A percentile compares a stretch with the other conserved stretches of the same genome.
phyloP scores from a whole-genome alignment of 202 grass and related monocot genomes.

The Cymbopogon flexuosus region DNA sequence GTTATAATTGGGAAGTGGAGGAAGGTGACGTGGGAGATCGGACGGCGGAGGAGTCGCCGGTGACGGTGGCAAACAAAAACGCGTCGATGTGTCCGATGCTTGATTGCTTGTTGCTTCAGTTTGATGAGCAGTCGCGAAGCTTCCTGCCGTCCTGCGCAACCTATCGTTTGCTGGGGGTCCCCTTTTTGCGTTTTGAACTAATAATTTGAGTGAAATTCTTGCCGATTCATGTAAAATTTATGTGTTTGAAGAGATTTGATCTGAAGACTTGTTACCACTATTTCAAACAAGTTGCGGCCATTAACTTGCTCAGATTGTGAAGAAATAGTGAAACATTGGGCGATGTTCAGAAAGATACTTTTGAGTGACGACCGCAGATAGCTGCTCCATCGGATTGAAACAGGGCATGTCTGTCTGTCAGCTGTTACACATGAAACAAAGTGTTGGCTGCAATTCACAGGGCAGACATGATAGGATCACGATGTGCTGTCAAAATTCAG shows the following conservation, averaged over 20 bases:
- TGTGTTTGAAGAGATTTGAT: too few species aligned
- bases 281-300: neutral
- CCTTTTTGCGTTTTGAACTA: too few species aligned
- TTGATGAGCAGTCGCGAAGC: neutral
- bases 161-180: too few species aligned
- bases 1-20: neutral
- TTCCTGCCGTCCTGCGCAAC: neutral
- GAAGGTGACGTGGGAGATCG: slow-evolving; percentile 22
- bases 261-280: neutral
- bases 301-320: neutral
- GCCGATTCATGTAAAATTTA: too few species aligned
- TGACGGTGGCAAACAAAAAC: neutral
- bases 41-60: neutral
- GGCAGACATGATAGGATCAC: neutral
- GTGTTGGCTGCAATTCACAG: neutral
- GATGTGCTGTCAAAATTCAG: too few species aligned
- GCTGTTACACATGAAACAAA: neutral
- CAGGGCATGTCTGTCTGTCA: neutral
- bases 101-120: neutral
- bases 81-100: neutral
- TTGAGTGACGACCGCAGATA: too few species aligned
- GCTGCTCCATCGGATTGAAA: too few species aligned
- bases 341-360: too few species aligned
- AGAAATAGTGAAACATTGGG: neutral
- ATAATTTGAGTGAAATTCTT: too few species aligned